Evolutionary conservation across 495 filamentous ascomycete genomes (phyloP), one percentile per base, ranked within the genome.

Genomic region (Hapsidospora chrysogenum): DNA sequence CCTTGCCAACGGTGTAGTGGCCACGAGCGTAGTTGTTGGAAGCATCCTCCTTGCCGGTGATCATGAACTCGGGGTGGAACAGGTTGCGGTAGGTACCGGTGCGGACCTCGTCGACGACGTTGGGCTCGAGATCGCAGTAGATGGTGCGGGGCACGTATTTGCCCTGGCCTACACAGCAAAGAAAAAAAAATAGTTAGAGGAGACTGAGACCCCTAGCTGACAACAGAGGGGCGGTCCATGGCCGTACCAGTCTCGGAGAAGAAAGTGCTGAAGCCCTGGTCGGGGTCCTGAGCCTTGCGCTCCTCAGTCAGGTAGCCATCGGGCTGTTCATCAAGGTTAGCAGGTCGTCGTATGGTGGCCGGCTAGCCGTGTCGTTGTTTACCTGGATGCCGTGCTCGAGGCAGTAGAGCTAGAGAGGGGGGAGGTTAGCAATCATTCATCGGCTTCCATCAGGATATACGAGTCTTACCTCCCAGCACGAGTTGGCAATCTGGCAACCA

Each of bases 351-450:
- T 33, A 33, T 16, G 17, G 21, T 31, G 33, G 21, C 33, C 16
- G 14, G 22, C 7, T 10, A 27, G 33, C 7, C 10, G 14, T 11
- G 21, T 36, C 15, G 25, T 10, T 29, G 11, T 10, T 33, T 77
- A 94, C 87, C 82, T 94, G 84, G 53, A 97, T 97, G 53, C 89
- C 89, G 63, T 97, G 89, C 70, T 97, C 89, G 52, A 97, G 81
- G 68, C 89, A 97, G 75, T 97, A 97, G 38, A 97, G 82, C 89
- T 97, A 63, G 40, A 38, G n/a, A n/a, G n/a, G n/a, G n/a, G n/a
- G n/a, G n/a, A n/a, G n/a, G n/a, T n/a, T n/a, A n/a, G n/a, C n/a
- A n/a, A n/a, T n/a, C n/a, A n/a, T n/a, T n/a, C n/a, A n/a, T n/a
- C n/a, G n/a, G n/a, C n/a, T n/a, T n/a, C n/a, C n/a, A n/a, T n/a